Conservation (phyloP, 2,329 filamentous ascomycete genomes). For the Fusarium gaditjirri region DNA sequence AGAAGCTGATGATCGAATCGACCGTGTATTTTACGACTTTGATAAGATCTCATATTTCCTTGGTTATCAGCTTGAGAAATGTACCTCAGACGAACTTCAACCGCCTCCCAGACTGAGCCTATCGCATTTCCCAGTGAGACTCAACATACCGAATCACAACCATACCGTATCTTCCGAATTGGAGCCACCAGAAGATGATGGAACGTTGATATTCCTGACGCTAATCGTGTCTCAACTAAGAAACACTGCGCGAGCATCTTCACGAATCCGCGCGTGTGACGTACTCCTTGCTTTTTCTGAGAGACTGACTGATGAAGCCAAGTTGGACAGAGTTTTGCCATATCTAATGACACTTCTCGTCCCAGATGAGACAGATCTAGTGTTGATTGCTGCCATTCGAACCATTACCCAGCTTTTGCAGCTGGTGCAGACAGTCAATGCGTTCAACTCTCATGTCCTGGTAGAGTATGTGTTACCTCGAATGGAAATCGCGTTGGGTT, state of each 20-base stretch:
- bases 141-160: conserved; percentile 88
- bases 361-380: conserved; percentile 83
- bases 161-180: conserved; percentile 72
- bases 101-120: conserved; percentile 59
- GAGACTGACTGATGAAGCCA: conserved; percentile 91
- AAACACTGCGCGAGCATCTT: conserved; percentile 88
- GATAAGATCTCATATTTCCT: conserved; percentile 98
- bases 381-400: conserved; percentile 85
- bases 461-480: conserved; percentile 75
- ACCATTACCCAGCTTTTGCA: conserved; percentile 89
- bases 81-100: conserved; percentile 44
- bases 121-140: conserved; percentile 79
- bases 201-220: conserved; percentile 90
- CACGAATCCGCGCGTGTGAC: conserved; percentile 89
- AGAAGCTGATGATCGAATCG: conserved; percentile 93
- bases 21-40: conserved; percentile 92
- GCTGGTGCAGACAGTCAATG: conserved; percentile 87
- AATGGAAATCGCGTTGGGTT: conserved; percentile 65
- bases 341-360: conserved; percentile 83
- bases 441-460: conserved; percentile 76
- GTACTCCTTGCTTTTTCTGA: conserved; percentile 92
- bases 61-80: conserved; percentile 71
- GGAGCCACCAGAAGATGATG: conserved; percentile 79
- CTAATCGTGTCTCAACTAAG: conserved; percentile 88
- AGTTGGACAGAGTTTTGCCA: conserved; percentile 90